A percentile compares a stretch with the other conserved stretches of the same genome.
Evolutionary conservation across 805 yeast genomes (phyloP).

Genomic region (Peterozyma xylosa): DNA sequence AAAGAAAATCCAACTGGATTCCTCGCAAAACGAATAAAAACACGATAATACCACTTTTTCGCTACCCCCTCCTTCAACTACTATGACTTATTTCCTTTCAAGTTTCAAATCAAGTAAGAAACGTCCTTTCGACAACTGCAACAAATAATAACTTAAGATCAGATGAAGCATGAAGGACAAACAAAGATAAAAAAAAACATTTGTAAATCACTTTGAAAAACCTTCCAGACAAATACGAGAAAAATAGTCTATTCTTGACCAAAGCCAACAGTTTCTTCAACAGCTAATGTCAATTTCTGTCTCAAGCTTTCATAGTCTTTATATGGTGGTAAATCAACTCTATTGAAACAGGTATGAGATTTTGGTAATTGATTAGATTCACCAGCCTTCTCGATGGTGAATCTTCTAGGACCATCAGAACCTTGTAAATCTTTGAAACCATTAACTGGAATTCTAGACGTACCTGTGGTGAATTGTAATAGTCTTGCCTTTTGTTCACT

Average conservation of each 20-base stretch:
- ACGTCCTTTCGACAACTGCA: no score
- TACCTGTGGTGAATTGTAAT: constrained; percentile 96
- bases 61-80: no score
- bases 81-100: no score
- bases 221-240: neutral
- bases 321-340: constrained; percentile 97
- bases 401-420: constrained; percentile 98
- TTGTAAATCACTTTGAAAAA: neutral
- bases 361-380: constrained; percentile 90
- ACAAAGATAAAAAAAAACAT: no score
- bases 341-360: constrained; percentile 97
- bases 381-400: constrained; percentile 97
- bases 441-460: constrained; percentile 97
- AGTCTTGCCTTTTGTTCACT: constrained; percentile 93
- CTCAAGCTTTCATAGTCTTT: constrained; percentile 74
- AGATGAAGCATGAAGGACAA: no score
- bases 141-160: no score
- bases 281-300: constrained; percentile 90
- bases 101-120: no score
- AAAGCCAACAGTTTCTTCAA: constrained; percentile 97
- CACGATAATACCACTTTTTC: no score
- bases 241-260: constrained; percentile 71
- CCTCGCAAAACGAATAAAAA: no score
- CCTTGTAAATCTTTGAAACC: constrained; percentile 99
- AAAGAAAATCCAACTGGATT: no score